phyloP scores from a whole-genome alignment of 2,329 filamentous ascomycete species.

The Sporothrix curviconia region DNA sequence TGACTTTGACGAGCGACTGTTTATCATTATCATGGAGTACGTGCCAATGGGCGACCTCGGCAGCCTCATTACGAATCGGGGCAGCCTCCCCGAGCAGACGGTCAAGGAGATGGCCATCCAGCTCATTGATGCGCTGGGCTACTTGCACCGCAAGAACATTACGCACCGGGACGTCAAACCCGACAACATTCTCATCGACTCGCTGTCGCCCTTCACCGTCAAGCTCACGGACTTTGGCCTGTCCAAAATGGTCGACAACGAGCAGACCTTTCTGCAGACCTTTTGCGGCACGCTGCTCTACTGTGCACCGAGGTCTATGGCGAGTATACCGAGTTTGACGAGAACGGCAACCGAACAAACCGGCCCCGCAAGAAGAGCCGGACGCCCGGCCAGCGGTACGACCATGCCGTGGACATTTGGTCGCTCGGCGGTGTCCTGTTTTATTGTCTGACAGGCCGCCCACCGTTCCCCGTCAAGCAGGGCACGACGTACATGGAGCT shows the following conservation, averaged over 20 bases:
- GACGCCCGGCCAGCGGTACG: constrained; percentile 61
- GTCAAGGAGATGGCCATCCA: constrained; percentile 69
- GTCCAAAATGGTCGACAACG: constrained; percentile 86
- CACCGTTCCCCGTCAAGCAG: constrained; percentile 73
- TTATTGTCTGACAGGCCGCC: constrained; percentile 69
- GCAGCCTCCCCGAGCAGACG: constrained; percentile 58
- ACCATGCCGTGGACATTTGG: constrained; percentile 92
- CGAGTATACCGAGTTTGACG: constrained; percentile 61
- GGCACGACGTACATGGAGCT: constrained; percentile 74
- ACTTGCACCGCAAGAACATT: constrained; percentile 81
- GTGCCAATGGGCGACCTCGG: constrained; percentile 78
- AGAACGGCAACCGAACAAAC: constrained; percentile 46
- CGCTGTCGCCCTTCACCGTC: constrained; percentile 65
- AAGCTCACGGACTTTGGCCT: constrained; percentile 96
- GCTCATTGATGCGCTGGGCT: constrained; percentile 73
- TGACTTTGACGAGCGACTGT: constrained; percentile 71
- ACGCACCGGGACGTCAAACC: constrained; percentile 99
- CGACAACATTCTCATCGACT: constrained; percentile 87
- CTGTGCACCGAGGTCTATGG: constrained; percentile 93
- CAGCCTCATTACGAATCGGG: constrained; percentile 57
- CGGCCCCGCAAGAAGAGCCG: constrained; percentile 57
- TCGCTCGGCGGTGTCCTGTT: constrained; percentile 90
- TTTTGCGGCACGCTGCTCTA: constrained; percentile 96
- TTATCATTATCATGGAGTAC: constrained; percentile 97
- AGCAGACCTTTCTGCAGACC: constrained; percentile 87